These are phyloP conservation scores for Apophysomyces ossiformis DNA, from an alignment of 371 early-diverging fungal species.

Conservation along the genomic window DNA sequence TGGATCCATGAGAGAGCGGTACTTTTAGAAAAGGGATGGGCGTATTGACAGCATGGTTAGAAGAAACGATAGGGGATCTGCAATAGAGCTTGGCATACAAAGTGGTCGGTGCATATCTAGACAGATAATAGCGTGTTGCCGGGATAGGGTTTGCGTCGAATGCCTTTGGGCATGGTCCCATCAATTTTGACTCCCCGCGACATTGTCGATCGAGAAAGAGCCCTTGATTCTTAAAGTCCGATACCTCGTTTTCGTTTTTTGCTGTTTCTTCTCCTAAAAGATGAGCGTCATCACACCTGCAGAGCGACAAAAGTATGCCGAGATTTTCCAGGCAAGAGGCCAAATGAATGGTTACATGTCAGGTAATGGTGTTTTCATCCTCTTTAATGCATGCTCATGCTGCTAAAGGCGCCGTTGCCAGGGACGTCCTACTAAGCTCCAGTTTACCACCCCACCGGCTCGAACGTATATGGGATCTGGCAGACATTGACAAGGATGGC, in stretches of 20 bases:
- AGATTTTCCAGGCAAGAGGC: constrained; percentile 47
- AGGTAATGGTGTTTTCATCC: constrained; percentile 32
- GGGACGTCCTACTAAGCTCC: constrained; percentile 61
- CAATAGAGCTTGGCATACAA: too few relatives aligned
- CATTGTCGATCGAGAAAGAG: background rate
- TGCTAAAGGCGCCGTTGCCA: constrained; percentile 48
- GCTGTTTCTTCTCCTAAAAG: background rate
- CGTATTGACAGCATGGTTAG: too few relatives aligned
- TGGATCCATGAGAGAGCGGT: too few relatives aligned
- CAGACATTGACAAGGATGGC: constrained; percentile 81
- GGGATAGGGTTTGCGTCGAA: too few relatives aligned
- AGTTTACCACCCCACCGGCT: constrained; percentile 55
- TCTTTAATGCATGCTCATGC: background rate
- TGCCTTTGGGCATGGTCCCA: too few relatives aligned
- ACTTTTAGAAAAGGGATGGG: too few relatives aligned
- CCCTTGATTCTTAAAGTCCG: background rate
- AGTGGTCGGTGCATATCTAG: too few relatives aligned
- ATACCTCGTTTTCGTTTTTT: background rate
- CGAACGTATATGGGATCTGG: constrained; percentile 69
- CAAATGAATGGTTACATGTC: constrained; percentile 62
- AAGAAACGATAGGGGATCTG: too few relatives aligned
- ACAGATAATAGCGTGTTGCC: too few relatives aligned
- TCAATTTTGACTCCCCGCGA: too few relatives aligned
- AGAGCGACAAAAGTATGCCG: constrained; percentile 48
- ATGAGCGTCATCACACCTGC: constrained; percentile 24